phyloP scores from a whole-genome alignment of 305 asterid genomes.

The Fraxinus paxiana region DNA sequence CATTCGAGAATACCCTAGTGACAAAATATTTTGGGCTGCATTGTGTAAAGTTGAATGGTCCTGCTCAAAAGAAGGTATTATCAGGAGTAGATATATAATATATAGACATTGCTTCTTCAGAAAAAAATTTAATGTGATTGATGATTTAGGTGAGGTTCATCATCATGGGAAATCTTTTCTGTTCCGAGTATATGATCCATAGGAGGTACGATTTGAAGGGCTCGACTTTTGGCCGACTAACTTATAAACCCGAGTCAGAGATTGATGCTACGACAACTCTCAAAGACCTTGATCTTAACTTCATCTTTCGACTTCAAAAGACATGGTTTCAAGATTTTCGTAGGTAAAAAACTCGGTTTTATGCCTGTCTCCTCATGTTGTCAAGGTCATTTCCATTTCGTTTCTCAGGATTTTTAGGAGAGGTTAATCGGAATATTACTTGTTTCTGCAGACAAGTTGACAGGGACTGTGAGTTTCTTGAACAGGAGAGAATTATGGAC shows the following conservation, averaged over 20 bases:
- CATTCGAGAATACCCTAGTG: slow-evolving; percentile 73
- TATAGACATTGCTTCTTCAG: neutral
- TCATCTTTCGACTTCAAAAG: slow-evolving; percentile 68
- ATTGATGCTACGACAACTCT: slow-evolving; percentile 89
- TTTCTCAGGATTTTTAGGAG: neutral
- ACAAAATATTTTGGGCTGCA: slow-evolving; percentile 81
- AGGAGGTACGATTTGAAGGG: slow-evolving; percentile 82
- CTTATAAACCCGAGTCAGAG: slow-evolving; percentile 90
- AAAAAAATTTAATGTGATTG: neutral
- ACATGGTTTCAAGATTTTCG: slow-evolving; percentile 85
- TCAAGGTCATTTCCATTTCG: neutral
- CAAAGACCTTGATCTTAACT: slow-evolving; percentile 90
- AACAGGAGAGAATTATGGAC: slow-evolving; percentile 90
- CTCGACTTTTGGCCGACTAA: slow-evolving; percentile 85
- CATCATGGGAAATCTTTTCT: slow-evolving; percentile 84
- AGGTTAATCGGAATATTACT: neutral
- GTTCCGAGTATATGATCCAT: slow-evolving; percentile 68
- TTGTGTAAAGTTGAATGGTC: slow-evolving; percentile 74
- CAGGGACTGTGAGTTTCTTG: slow-evolving; percentile 78
- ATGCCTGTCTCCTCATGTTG: neutral
- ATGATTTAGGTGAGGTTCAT: slow-evolving; percentile 69
- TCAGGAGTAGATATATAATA: neutral
- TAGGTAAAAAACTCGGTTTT: slow-evolving; percentile 36
- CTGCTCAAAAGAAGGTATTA: slow-evolving; percentile 66
- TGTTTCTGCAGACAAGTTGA: slow-evolving; percentile 70